Base-by-base conservation (phyloP, 225 moss, liverwort and hornwort genomes). In the Sphagnum contortum region DNA sequence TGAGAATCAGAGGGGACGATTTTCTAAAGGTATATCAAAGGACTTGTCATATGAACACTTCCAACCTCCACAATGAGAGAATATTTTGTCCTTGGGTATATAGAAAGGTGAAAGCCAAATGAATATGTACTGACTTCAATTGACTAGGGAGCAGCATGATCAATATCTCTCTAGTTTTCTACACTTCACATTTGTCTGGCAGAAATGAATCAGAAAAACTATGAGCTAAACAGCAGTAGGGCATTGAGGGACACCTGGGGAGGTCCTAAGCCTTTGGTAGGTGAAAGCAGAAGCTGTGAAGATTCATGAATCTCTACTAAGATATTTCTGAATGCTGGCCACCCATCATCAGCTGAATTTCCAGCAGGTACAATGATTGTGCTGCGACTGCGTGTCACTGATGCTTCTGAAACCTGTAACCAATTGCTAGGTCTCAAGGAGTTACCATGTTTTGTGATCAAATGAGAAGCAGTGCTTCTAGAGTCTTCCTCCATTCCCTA, bases 371-470 rank as follows among this genome's bases (percentile, higher is more conserved):
- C 86, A 60, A 82, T 86, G 70, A 86, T 86, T 46, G 82, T 82
- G 72, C 82, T 86, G 29, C 86, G 82, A 77, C 74, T 86, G 72
- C 82, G 79, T 67, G 86, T 86, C 47, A 86, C 82, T 48, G 86
- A 86, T 61, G 86, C 86, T 77, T 86, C 82, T 2, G 82, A 82
- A 8, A 86, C 82, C 57, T 86, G 58, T 70, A 72, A 4, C 65
- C 51, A 59, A 29, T 47, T 54, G 47, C 47, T 10, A 4, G 14
- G 48, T 3, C 48, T 54, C 2, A 66, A 51, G 56, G 11, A 46
- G 3, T 45, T 56, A 6, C 50, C 44, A 50, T 49, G 44, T 4
- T 5, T 6, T 4, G 54, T 44, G 14, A 50, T 50, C 50, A 45
- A 29, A 29, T 29, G 0, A 29, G 29, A 29, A 29, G 29, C 29